Percentiles rank a stretch among this genome's conserved stretches.
Conservation (phyloP, 2,329 filamentous ascomycete species). For the Clarireedia paspali region DNA sequence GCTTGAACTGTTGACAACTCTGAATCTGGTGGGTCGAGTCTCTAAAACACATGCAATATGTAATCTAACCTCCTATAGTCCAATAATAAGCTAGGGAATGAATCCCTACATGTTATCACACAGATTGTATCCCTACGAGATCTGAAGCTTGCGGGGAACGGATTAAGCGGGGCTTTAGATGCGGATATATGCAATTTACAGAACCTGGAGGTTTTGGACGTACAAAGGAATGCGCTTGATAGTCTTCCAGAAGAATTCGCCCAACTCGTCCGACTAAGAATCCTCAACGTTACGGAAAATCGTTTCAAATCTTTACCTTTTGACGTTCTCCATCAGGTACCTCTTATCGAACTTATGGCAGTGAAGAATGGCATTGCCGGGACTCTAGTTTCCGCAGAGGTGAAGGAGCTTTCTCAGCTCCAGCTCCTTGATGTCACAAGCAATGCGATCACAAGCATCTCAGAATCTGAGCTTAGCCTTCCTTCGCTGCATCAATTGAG, state of each 20-base stretch:
- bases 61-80: slow-evolving; percentile 43
- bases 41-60: background rate
- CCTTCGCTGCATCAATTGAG: slow-evolving; percentile 68
- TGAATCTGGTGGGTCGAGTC: slow-evolving; percentile 63
- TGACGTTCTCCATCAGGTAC: slow-evolving; percentile 56
- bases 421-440: slow-evolving; percentile 71
- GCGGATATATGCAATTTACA: slow-evolving; percentile 53
- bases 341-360: slow-evolving; percentile 65
- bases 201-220: slow-evolving; percentile 70
- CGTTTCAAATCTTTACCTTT: slow-evolving; percentile 65
- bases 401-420: slow-evolving; percentile 53
- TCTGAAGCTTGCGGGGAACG: slow-evolving; percentile 73
- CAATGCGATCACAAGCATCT: slow-evolving; percentile 54
- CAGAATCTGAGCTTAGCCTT: slow-evolving; percentile 32
- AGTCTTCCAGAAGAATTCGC: slow-evolving; percentile 59
- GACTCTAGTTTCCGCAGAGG: slow-evolving; percentile 57
- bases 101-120: slow-evolving; percentile 62
- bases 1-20: slow-evolving; percentile 64
- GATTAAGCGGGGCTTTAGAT: slow-evolving; percentile 60
- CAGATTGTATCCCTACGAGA: slow-evolving; percentile 69
- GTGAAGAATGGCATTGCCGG: slow-evolving; percentile 74
- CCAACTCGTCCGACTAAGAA: slow-evolving; percentile 61
- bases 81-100: slow-evolving; percentile 70
- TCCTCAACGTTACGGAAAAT: slow-evolving; percentile 77
- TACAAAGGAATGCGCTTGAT: slow-evolving; percentile 73